A percentile compares a stretch with the other conserved stretches of the same genome.
Conservation (phyloP, 2,329 filamentous ascomycete genomes). For the Incumbomyces delicatus region DNA sequence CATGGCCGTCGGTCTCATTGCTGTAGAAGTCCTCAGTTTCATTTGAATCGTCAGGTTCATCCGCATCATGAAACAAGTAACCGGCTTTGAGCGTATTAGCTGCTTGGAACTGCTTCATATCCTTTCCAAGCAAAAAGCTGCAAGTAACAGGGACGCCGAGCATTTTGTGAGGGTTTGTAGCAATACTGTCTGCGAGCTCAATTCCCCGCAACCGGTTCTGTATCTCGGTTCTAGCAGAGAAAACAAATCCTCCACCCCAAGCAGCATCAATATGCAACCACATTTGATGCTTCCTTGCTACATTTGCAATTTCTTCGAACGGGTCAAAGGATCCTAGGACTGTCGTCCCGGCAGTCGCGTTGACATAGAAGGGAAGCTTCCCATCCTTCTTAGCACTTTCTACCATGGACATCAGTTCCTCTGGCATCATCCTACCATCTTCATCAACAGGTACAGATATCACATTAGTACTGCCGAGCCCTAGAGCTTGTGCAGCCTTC, state of each 20-base stretch:
- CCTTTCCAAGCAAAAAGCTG: slow-evolving; percentile 72
- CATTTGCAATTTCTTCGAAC: slow-evolving; percentile 55
- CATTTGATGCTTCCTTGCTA: slow-evolving; percentile 62
- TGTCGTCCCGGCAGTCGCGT: slow-evolving; percentile 89
- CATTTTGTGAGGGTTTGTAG: slow-evolving; percentile 97
- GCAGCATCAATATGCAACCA: slow-evolving; percentile 92
- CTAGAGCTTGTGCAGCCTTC: slow-evolving; percentile 85
- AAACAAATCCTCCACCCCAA: slow-evolving; percentile 80
- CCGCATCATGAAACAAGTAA: slow-evolving; percentile 64
- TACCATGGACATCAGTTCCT: slow-evolving; percentile 55
- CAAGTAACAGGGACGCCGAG: slow-evolving; percentile 83
- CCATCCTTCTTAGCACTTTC: slow-evolving; percentile 53
- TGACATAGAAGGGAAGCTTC: slow-evolving; percentile 84
- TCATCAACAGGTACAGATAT: slow-evolving; percentile 64
- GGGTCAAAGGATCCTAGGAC: slow-evolving; percentile 85
- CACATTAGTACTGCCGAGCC: slow-evolving; percentile 67
- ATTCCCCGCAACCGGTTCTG: slow-evolving; percentile 57
- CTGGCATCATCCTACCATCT: slow-evolving; percentile 60
- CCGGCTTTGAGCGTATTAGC: slow-evolving; percentile 82
- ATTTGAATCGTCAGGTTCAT: slow-evolving; percentile 20
- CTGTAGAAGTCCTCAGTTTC: slow-evolving; percentile 1
- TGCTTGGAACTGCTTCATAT: slow-evolving; percentile 65
- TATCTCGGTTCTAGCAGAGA: slow-evolving; percentile 50
- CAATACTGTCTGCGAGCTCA: slow-evolving; percentile 68
- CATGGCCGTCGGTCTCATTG: background rate